phyloP scores from a whole-genome alignment of 2,329 filamentous ascomycete genomes.

The Elsinoe arachidis region DNA sequence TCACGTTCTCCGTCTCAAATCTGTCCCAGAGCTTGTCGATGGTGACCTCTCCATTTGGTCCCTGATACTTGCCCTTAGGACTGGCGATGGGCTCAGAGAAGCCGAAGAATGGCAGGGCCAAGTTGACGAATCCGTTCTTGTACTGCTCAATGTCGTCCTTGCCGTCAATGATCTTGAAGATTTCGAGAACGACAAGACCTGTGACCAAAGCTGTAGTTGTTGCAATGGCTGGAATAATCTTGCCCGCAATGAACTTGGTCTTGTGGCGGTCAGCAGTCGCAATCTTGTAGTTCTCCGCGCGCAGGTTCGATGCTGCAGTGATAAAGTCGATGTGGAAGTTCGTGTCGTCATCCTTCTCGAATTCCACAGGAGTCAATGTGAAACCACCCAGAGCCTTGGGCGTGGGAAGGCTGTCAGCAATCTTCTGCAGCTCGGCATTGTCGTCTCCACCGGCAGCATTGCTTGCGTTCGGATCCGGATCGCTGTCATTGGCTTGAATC shows the following conservation, averaged over 20 bases:
- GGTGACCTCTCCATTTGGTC: constrained; percentile 65
- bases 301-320: constrained; percentile 89
- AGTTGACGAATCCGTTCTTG: constrained; percentile 97
- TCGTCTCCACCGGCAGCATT: constrained; percentile 49
- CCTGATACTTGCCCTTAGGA: constrained; percentile 82
- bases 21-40: constrained; percentile 98
- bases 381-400: constrained; percentile 77
- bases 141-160: constrained; percentile 97
- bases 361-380: constrained; percentile 85
- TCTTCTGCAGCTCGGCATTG: constrained; percentile 62
- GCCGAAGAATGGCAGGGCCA: constrained; percentile 93
- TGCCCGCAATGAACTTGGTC: constrained; percentile 99
- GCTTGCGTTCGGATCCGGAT: constrained; percentile 80
- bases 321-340: constrained; percentile 99
- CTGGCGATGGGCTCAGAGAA: constrained; percentile 96
- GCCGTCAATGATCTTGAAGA: constrained; percentile 94
- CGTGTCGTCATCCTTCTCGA: constrained; percentile 96
- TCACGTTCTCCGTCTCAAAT: constrained; percentile 82
- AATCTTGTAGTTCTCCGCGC: constrained; percentile 97
- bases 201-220: constrained; percentile 95
- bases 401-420: constrained; percentile 64
- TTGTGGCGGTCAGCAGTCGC: constrained; percentile 85
- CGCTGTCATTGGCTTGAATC: constrained; percentile 93
- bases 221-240: constrained; percentile 97
- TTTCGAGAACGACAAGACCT: constrained; percentile 80